These are phyloP conservation scores for Psidium friedrichsthalianum DNA, from an alignment of 345 rosid genomes.

Conservation along the genomic window DNA sequence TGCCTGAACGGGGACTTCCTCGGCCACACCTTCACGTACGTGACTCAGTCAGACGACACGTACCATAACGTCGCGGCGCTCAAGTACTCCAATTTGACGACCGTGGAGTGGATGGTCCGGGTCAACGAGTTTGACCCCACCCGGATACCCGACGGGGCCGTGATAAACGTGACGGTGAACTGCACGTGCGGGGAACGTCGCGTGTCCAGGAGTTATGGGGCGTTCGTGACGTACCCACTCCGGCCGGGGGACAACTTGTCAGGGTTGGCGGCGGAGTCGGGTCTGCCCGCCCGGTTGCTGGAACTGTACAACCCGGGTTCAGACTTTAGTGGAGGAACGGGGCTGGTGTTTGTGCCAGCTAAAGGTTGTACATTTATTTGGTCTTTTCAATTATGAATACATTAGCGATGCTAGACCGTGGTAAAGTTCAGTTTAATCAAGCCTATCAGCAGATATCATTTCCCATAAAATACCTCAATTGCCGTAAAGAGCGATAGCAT, in stretches of 20 bases:
- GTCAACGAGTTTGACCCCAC: conserved; percentile 20
- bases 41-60: conserved; percentile 14
- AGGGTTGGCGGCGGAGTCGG: conserved; percentile 9
- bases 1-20: conserved; percentile 38
- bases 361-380: conserved; percentile 15
- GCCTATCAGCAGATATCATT: not conserved
- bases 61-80: conserved; percentile 10
- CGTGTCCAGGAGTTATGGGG: conserved; percentile 27
- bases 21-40: conserved; percentile 36
- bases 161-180: conserved; percentile 34
- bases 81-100: conserved; percentile 28
- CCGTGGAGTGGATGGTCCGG: conserved; percentile 25
- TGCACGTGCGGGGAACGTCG: conserved; percentile 33
- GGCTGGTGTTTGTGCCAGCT: conserved; percentile 37
- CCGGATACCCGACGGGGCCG: conserved; percentile 6
- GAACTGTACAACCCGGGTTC: conserved; percentile 19
- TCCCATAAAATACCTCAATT: not conserved
- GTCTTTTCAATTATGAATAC: not conserved
- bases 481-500: not conserved
- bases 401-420: not conserved
- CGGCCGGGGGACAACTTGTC: conserved; percentile 16
- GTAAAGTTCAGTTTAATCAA: not conserved
- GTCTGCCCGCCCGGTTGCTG: conserved; percentile 13
- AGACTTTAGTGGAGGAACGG: conserved; percentile 22
- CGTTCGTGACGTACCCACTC: conserved; percentile 34